Evolutionary conservation across 1,284 basidiomycete species (phyloP), one percentile per base, ranked within the genome.

Genomic region (Austropuccinia psidii): DNA sequence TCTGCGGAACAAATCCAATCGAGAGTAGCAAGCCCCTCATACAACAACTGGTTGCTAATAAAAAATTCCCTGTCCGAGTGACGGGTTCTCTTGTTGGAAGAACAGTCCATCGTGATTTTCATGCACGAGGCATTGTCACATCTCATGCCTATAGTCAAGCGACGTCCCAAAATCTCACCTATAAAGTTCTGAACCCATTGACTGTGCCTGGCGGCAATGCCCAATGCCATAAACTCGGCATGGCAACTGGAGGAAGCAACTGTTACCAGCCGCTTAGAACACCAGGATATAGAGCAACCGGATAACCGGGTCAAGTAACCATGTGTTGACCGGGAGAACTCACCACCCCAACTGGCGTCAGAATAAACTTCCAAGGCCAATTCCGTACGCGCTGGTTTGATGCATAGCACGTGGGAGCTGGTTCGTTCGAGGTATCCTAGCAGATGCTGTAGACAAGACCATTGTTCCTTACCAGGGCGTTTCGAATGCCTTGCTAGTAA

Each of bases 221-320:
- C 55, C 15, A 60, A 15, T 11, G 61, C 61, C 61, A 65, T 65
- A 31, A 41, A 62, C 41, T 62, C 61, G 15, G 39, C 61, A 27
- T 65, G 61, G 21, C 6, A 65, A 4, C 21, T 65, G 4, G 39
- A 27, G 29, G 43, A 19, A 7, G 33, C 58, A 4, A 61, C 58
- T 13, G 11, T 37, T 33, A 19, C 6, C n/a, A 19, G 58, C 11
- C 61, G 21, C 31, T 43, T 45, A 5, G 61, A 15, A 15, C 29
- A 27, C 61, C 61, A 65, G 4, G 24, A 11, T 4, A 65, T 41
- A 7, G 43, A 45, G 7, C 21, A 47, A 27, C 21, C 35, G 9
- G 31, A 31, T 19, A 24, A 31, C 9, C 27, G 35, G n/a, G n/a
- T n/a, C 6, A 55, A 6, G 35, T 29, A 55, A 6, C 58, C 58